Percentiles rank a stretch among this genome's conserved stretches.
phyloP scores from a whole-genome alignment of 176 grass and related monocot species.

The Avena eriantha region DNA sequence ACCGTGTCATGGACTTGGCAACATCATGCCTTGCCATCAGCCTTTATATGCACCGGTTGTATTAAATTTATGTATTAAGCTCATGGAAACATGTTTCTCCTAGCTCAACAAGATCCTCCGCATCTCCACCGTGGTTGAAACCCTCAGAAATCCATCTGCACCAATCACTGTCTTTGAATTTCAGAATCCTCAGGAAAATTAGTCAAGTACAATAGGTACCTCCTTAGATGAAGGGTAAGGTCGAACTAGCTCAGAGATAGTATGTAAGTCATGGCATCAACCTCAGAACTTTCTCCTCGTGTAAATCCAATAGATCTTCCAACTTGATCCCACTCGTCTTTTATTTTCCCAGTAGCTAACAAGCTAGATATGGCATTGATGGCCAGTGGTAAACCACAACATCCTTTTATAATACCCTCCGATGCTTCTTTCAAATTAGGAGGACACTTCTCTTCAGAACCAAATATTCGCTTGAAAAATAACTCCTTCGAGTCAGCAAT shows the following conservation, averaged over 20 bases:
- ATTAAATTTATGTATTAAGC: neutral
- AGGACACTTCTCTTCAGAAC: neutral
- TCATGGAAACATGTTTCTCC: conserved; percentile 11
- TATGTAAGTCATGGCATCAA: neutral
- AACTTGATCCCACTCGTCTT: neutral
- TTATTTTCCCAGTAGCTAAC: neutral
- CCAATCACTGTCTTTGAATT: neutral
- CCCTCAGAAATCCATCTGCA: conserved; percentile 21
- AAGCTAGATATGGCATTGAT: neutral
- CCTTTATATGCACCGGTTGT: neutral
- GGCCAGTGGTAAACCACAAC: neutral
- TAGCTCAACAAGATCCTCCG: neutral
- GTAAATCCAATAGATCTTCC: neutral
- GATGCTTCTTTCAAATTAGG: neutral
- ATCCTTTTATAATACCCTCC: neutral
- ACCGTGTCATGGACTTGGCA: neutral
- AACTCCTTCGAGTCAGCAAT: neutral
- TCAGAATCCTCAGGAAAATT: neutral
- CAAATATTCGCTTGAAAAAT: neutral
- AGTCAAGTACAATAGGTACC: neutral
- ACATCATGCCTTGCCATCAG: neutral
- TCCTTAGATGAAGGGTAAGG: neutral
- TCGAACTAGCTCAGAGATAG: neutral
- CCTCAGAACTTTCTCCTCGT: neutral
- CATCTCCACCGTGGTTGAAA: neutral